These are phyloP conservation scores for Fusarium sp. DNA, from an alignment of 2,329 filamentous ascomycete genomes.

Conservation along the genomic window DNA sequence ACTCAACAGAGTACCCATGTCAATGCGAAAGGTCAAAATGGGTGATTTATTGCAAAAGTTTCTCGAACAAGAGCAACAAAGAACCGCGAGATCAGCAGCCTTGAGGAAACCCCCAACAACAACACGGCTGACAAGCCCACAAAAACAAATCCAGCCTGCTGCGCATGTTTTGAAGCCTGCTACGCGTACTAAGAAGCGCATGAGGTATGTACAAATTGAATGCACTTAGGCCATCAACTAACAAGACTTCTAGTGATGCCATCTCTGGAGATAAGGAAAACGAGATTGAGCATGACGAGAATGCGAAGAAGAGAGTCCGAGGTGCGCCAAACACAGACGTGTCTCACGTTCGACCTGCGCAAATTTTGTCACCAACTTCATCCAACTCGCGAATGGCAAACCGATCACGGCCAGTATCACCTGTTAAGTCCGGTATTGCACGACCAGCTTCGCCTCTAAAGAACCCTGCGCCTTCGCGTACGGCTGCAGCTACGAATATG, in stretches of 20 bases:
- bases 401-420: slow-evolving; percentile 66
- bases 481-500: slow-evolving; percentile 60
- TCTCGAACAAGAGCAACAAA: slow-evolving; percentile 62
- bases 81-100: slow-evolving; percentile 62
- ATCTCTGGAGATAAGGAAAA: slow-evolving; percentile 85
- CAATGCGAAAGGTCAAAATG: slow-evolving; percentile 85
- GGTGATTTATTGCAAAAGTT: slow-evolving; percentile 78
- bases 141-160: slow-evolving; percentile 53
- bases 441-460: slow-evolving; percentile 76
- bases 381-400: slow-evolving; percentile 79
- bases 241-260: slow-evolving; percentile 69
- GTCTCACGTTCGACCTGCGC: slow-evolving; percentile 60
- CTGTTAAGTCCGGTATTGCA: slow-evolving; percentile 70
- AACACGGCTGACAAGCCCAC: slow-evolving; percentile 54
- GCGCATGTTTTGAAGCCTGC: slow-evolving; percentile 40
- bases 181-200: slow-evolving; percentile 61
- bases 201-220: slow-evolving; percentile 61
- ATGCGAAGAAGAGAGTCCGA: slow-evolving; percentile 78
- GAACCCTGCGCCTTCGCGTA: slow-evolving; percentile 59
- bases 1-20: slow-evolving; percentile 89
- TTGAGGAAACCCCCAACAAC: slow-evolving; percentile 67
- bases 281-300: slow-evolving; percentile 69
- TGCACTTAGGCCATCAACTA: slow-evolving; percentile 26
- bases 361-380: slow-evolving; percentile 86
- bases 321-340: slow-evolving; percentile 61